Evolutionary conservation across 306 rosid species (phyloP).

Genomic region (Crataegus laevigata): DNA sequence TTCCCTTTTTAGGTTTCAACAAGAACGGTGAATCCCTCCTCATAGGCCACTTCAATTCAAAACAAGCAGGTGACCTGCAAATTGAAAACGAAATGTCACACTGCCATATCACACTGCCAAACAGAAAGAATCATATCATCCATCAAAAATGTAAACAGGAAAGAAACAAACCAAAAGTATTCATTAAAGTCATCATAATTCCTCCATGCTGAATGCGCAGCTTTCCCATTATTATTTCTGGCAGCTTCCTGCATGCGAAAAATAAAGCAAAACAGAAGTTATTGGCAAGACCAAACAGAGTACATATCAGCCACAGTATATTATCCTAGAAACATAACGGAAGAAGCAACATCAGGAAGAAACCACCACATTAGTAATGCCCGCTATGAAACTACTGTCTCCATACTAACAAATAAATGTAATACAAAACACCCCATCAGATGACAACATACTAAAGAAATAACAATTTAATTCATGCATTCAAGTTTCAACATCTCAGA

Average conservation of each 20-base stretch:
- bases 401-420: neutral
- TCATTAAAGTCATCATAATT: slow-evolving; percentile 97
- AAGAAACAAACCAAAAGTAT: slow-evolving; percentile 76
- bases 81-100: slow-evolving; percentile 19
- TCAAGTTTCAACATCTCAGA: neutral
- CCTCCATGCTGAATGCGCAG: slow-evolving; percentile 97
- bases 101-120: neutral
- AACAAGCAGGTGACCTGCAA: slow-evolving; percentile 89
- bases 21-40: slow-evolving; percentile 45
- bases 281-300: slow-evolving; percentile 1
- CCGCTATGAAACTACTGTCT: neutral
- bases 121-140: neutral
- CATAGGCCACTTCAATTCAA: slow-evolving; percentile 89
- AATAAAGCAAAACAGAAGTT: neutral
- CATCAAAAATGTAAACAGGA: neutral
- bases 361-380: neutral
- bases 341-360: neutral
- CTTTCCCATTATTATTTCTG: slow-evolving; percentile 71
- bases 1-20: slow-evolving; percentile 42
- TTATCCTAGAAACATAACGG: neutral
- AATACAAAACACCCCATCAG: neutral
- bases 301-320: neutral
- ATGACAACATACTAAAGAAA: neutral
- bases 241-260: slow-evolving; percentile 55
- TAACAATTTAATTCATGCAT: neutral